Evolutionary conservation across 2,329 filamentous ascomycete genomes (phyloP).

Genomic region (Fusarium odoratissimum): DNA sequence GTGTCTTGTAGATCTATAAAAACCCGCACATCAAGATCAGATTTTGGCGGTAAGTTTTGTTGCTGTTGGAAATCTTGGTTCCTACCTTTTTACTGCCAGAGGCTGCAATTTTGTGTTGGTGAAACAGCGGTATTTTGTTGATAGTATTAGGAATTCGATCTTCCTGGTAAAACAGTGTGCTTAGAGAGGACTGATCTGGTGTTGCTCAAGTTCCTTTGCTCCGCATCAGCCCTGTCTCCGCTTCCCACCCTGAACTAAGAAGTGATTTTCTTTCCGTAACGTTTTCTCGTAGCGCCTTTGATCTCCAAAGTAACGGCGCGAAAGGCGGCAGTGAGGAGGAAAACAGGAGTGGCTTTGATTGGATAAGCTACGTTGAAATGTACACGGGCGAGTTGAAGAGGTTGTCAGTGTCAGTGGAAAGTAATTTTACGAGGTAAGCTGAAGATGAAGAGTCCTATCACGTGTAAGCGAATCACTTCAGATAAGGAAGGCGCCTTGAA

Average conservation of each 20-base stretch:
- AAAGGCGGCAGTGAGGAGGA: constrained; percentile 32
- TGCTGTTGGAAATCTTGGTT: constrained; percentile 6
- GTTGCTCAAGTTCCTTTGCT: constrained; percentile 39
- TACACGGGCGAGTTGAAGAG: not conserved
- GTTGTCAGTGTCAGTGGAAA: not conserved
- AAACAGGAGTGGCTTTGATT: constrained; percentile 16
- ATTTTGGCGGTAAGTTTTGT: constrained; percentile 9
- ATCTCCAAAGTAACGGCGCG: constrained; percentile 38
- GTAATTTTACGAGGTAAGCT: not conserved
- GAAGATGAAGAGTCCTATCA: not conserved
- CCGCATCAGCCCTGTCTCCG: constrained; percentile 37
- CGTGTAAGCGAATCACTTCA: not conserved
- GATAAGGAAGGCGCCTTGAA: constrained; percentile 12
- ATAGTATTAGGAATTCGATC: not conserved
- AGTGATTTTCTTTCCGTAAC: constrained; percentile 26
- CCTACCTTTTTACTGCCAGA: not conserved
- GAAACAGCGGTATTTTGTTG: not conserved
- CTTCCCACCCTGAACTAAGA: constrained; percentile 29
- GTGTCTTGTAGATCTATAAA: constrained; percentile 6
- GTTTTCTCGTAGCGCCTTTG: constrained; percentile 16
- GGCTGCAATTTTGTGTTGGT: not conserved
- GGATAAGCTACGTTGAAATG: constrained; percentile 13
- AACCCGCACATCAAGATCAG: not conserved
- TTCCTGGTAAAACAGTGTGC: not conserved
- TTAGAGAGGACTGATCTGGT: constrained; percentile 2